phyloP scores from a whole-genome alignment of 352 stramenopile genomes.

The Phytophthora foliorum region DNA sequence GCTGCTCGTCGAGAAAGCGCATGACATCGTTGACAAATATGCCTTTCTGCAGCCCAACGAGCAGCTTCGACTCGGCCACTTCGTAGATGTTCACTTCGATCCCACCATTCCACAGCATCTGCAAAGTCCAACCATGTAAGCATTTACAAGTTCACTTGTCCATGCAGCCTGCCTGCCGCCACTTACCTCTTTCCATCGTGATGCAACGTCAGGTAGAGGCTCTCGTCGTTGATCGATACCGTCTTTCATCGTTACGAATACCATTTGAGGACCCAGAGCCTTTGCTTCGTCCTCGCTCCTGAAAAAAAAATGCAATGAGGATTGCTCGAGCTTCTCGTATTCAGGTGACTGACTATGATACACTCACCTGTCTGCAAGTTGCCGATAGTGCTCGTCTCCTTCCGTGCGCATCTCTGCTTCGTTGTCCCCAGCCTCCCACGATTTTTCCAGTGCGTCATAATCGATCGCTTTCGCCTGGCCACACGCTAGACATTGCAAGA shows the following conservation, averaged over 20 bases:
- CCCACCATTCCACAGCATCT: constrained; percentile 84
- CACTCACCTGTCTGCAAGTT: constrained; percentile 51
- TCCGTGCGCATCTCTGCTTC: constrained; percentile 52
- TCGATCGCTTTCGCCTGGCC: constrained; percentile 49
- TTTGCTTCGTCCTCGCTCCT: constrained; percentile 59
- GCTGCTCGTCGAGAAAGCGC: constrained; percentile 61
- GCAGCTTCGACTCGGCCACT: constrained; percentile 60
- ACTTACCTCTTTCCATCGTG: constrained; percentile 78
- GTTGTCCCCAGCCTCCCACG: constrained; percentile 67
- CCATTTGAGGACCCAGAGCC: constrained; percentile 75
- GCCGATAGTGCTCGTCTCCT: constrained; percentile 64
- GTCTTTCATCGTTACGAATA: constrained; percentile 73
- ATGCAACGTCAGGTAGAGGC: constrained; percentile 52
- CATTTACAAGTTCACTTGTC: neutral
- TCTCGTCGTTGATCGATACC: constrained; percentile 16
- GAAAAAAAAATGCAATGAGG: constrained; percentile 2
- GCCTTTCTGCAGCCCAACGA: constrained; percentile 75
- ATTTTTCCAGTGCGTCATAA: constrained; percentile 70
- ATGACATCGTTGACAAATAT: constrained; percentile 56
- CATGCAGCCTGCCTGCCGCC: neutral
- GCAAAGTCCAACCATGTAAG: constrained; percentile 4
- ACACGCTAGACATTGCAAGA: neutral
- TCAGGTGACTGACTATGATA: neutral
- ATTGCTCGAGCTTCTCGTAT: neutral
- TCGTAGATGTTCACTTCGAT: constrained; percentile 80